Conservation (phyloP, 768 basidiomycete genomes). For the Hebeloma cylindrosporum region DNA sequence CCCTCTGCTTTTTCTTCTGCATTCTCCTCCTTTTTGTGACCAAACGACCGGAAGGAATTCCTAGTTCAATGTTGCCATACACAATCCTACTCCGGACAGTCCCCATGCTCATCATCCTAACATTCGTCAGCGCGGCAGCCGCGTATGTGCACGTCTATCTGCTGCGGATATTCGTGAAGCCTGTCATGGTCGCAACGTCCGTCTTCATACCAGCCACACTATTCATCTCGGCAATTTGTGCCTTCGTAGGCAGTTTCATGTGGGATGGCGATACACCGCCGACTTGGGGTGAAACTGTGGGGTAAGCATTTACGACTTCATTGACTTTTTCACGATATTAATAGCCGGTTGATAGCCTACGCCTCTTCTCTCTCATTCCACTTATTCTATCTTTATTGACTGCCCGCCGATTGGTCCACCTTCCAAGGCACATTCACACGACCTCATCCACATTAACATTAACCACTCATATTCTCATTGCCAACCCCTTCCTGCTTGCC, state of each 20-base stretch:
- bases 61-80: constrained; percentile 51
- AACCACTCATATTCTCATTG: constrained; percentile 66
- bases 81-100: constrained; percentile 75
- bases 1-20: constrained; percentile 60
- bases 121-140: constrained; percentile 64
- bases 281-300: constrained; percentile 81
- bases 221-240: constrained; percentile 75
- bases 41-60: constrained; percentile 40
- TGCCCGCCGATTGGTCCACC: constrained; percentile 65
- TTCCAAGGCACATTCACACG: constrained; percentile 70
- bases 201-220: constrained; percentile 75
- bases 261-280: constrained; percentile 51
- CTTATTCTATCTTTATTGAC: constrained; percentile 69
- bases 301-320: constrained; percentile 46
- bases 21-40: constrained; percentile 66
- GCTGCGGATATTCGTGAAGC: constrained; percentile 78
- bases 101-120: constrained; percentile 72
- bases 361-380: constrained; percentile 77
- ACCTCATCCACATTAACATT: constrained; percentile 59
- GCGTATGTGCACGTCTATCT: constrained; percentile 78
- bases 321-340: constrained; percentile 1
- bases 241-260: constrained; percentile 79
- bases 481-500: constrained; percentile 72
- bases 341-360: constrained; percentile 45
- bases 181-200: constrained; percentile 77